Conservation (phyloP, 1,284 basidiomycete genomes). For the Takashimella tepidaria region DNA sequence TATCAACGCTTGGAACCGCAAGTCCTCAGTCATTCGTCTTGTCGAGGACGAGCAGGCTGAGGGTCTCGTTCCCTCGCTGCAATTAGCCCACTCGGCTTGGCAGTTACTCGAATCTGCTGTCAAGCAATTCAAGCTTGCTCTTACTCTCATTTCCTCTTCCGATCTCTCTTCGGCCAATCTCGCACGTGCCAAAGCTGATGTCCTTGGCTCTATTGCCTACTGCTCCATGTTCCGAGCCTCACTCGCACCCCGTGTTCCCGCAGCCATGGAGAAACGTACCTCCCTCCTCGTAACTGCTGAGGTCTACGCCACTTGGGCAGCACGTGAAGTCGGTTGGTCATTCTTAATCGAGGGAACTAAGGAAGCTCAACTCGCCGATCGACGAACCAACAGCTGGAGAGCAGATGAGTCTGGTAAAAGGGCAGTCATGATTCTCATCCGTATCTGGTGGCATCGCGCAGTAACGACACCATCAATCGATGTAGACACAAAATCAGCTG, state of each 20-base stretch:
- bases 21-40: constrained; percentile 36
- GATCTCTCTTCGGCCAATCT: constrained; percentile 27
- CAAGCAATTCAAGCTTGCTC: constrained; percentile 43
- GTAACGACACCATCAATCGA: constrained; percentile 38
- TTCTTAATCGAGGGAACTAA: constrained; percentile 43
- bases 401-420: constrained; percentile 41
- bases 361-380: constrained; percentile 30
- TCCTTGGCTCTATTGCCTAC: constrained; percentile 35
- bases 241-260: constrained; percentile 30
- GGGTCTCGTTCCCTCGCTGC: constrained; percentile 24
- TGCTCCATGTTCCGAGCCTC: constrained; percentile 38
- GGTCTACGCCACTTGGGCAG: constrained; percentile 46
- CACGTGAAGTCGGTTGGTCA: constrained; percentile 47
- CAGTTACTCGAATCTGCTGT: constrained; percentile 33
- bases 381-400: constrained; percentile 37
- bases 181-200: constrained; percentile 34
- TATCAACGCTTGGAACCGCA: constrained; percentile 38
- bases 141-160: constrained; percentile 34
- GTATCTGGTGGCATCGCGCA: constrained; percentile 44
- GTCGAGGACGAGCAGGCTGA: constrained; percentile 20
- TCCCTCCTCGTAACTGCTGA: constrained; percentile 44
- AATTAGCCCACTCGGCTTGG: constrained; percentile 39
- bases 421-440: constrained; percentile 38
- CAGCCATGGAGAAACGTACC: constrained; percentile 32
- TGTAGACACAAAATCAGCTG: constrained; percentile 33